These are phyloP conservation scores for Annulohypoxylon maeteangense DNA, from an alignment of 495 filamentous ascomycete species.

Conservation along the genomic window DNA sequence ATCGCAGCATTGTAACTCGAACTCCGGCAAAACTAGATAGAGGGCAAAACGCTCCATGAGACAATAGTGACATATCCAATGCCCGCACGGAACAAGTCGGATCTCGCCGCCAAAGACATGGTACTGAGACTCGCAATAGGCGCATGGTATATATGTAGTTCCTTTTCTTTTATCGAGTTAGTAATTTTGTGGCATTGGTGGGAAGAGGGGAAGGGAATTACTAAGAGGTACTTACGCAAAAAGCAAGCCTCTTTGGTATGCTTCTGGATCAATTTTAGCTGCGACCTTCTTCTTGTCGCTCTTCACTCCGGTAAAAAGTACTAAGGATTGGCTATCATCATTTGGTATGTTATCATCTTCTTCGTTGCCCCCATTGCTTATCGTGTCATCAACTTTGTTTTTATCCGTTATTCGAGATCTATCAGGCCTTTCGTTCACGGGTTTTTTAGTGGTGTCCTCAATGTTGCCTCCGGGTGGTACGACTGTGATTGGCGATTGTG, in stretches of 20 bases:
- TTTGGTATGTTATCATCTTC: not conserved
- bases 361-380: not conserved
- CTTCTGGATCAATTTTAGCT: not conserved
- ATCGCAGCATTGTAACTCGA: not conserved
- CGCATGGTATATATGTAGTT: not conserved
- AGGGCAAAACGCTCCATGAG: not conserved
- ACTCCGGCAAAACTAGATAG: not conserved
- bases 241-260: not conserved
- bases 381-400: not conserved
- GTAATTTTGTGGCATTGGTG: not conserved
- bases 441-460: not conserved
- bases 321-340: not conserved
- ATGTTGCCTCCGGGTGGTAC: not conserved
- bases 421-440: not conserved
- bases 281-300: not conserved
- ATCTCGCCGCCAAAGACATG: not conserved
- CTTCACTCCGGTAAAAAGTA: not conserved
- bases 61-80: not conserved
- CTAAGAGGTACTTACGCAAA: not conserved
- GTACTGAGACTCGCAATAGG: not conserved
- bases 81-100: not conserved
- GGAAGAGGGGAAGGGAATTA: not conserved
- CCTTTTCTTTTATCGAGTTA: not conserved
- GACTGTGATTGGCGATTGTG: not conserved
- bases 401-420: not conserved